Percentiles rank a stretch among this genome's conserved stretches.
phyloP scores from a whole-genome alignment of 2,329 filamentous ascomycete genomes.

The Clonostachys byssicola region DNA sequence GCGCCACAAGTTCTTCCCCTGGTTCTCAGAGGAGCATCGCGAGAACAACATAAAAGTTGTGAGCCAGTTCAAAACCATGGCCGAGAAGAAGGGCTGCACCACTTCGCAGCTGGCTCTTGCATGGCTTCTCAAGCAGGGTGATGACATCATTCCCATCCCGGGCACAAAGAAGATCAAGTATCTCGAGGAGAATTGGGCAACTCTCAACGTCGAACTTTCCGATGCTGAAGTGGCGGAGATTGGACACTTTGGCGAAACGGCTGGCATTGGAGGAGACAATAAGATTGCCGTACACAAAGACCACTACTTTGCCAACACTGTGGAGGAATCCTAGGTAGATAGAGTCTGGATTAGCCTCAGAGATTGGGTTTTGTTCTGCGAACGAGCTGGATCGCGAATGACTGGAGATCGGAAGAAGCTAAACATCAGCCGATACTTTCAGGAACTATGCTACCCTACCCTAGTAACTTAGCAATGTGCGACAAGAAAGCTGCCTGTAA shows the following conservation, averaged over 20 bases:
- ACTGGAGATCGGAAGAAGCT: too few relatives aligned
- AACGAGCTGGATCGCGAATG: too few relatives aligned
- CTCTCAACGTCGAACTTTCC: slow-evolving; percentile 17
- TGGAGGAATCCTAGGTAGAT: too few relatives aligned
- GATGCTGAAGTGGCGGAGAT: slow-evolving; percentile 22
- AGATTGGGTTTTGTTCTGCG: too few relatives aligned
- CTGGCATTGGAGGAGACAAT: too few relatives aligned
- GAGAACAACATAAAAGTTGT: slow-evolving; percentile 1
- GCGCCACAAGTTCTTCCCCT: neutral
- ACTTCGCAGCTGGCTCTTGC: slow-evolving; percentile 53
- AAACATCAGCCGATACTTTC: too few relatives aligned
- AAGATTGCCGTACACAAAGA: too few relatives aligned
- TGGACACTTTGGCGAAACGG: neutral
- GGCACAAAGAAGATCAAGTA: slow-evolving; percentile 36
- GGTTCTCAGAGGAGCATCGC: slow-evolving; percentile 1
- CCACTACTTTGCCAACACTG: too few relatives aligned
- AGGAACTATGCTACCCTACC: too few relatives aligned
- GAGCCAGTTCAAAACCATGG: neutral
- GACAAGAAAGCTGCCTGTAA: too few relatives aligned
- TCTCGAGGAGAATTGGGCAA: slow-evolving; percentile 33
- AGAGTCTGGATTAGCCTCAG: too few relatives aligned
- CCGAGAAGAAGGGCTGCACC: slow-evolving; percentile 40
- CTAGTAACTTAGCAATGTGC: too few relatives aligned
- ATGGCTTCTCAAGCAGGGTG: slow-evolving; percentile 55
- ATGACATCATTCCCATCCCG: slow-evolving; percentile 52